Evolutionary conservation across 1,139 yeast species (phyloP), one percentile per base, ranked within the genome.

Genomic region (Taphrina deformans): DNA sequence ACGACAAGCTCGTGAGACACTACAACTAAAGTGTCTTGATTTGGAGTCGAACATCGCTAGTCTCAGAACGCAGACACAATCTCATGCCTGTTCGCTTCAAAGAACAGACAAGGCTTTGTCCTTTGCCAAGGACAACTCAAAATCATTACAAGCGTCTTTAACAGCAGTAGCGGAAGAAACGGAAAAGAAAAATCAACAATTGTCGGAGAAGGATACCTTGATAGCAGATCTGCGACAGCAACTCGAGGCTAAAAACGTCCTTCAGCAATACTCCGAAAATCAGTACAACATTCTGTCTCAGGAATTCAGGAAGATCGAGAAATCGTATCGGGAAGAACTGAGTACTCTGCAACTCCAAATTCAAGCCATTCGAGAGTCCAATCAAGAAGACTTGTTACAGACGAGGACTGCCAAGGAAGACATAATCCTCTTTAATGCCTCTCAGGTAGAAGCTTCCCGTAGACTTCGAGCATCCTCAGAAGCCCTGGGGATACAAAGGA

Each of bases 11-110:
- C 38, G 60, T 2, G 67, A 65, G 27, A 63, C 67, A 14, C 31
- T 65, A 7, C 29, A 40, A 45, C 29, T 55, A 38, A 48, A 52
- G n/a, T 51, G 44, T 38, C 59, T 48, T 18, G 33, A 45, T 31
- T 14, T 60, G 21, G 65, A 65, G 38, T 44, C 41, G n/a, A 65
- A 29, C 26, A 23, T 65, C n/a, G 46, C 62, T n/a, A 60, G 41
- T 18, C 33, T 56, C 29, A 50, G 59, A 24, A 53, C 56, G 10
- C 58, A 64, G 18, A 50, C 45, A 12, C 55, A 56, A 27, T 35
- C 56, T 3, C 56, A 50, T 27, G 29, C 56, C 1, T 29, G 14
- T 23, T 14, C 50, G 14, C 51, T 59, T 5, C 38, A 40, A n/a
- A 16, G 63, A 18, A 50, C 55, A 9, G 63, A 59, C 40, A 48